These are phyloP conservation scores for Podospora fimiseda DNA, from an alignment of 495 filamentous ascomycete genomes.

Conservation along the genomic window DNA sequence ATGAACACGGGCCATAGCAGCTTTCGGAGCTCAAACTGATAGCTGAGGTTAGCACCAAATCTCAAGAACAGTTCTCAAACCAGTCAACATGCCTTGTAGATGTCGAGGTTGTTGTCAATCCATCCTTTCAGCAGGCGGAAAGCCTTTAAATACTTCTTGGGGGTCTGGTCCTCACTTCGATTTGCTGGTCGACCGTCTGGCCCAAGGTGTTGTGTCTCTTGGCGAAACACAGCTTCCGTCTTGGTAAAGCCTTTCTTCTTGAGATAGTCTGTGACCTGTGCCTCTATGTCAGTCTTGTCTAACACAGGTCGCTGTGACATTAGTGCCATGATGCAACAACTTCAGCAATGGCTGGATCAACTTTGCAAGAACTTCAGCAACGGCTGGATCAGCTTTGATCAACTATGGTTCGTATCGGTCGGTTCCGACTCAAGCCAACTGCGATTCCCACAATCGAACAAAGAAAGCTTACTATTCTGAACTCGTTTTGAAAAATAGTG, in stretches of 20 bases:
- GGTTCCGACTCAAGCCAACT: too few species aligned
- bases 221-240: constrained; percentile 87
- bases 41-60: not conserved
- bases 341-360: not conserved
- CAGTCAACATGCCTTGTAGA: constrained; percentile 78
- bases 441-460: too few species aligned
- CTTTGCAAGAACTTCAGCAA: not conserved
- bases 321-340: not conserved
- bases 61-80: not conserved
- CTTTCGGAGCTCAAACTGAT: constrained; percentile 75
- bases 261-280: constrained; percentile 94
- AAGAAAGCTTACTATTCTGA: too few species aligned
- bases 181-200: constrained; percentile 68
- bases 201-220: constrained; percentile 71
- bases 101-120: constrained; percentile 83
- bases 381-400: not conserved
- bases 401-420: too few species aligned
- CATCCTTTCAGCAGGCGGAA: constrained; percentile 68
- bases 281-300: too few species aligned
- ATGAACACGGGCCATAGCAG: constrained; percentile 90
- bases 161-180: constrained; percentile 53
- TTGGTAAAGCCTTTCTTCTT: constrained; percentile 91
- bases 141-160: constrained; percentile 66
- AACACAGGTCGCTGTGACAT: not conserved
- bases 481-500: too few species aligned